These are phyloP conservation scores for Thoreauomyces humboldtii DNA, from an alignment of 192 early-diverging fungal species.

Conservation along the genomic window DNA sequence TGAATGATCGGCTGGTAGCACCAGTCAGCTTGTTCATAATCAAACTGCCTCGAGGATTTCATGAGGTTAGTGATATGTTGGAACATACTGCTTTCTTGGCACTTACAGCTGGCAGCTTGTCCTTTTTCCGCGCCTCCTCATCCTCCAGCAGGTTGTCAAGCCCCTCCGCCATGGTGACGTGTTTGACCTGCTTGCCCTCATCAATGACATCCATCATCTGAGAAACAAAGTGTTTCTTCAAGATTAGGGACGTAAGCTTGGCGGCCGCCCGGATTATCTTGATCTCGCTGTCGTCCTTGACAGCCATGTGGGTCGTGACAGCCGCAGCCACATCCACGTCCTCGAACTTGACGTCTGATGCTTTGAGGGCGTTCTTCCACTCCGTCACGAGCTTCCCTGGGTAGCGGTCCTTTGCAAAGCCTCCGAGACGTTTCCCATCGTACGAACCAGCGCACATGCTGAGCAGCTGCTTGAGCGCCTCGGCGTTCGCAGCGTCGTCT, in stretches of 20 bases:
- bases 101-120: slow-evolving; percentile 67
- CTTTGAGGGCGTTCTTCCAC: slow-evolving; percentile 69
- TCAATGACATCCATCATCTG: slow-evolving; percentile 87
- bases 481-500: slow-evolving; percentile 70
- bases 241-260: slow-evolving; percentile 66
- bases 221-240: slow-evolving; percentile 85
- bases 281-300: slow-evolving; percentile 91
- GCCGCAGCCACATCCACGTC: slow-evolving; percentile 70
- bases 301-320: slow-evolving; percentile 68
- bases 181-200: slow-evolving; percentile 79
- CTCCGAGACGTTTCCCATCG: slow-evolving; percentile 63
- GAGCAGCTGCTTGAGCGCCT: slow-evolving; percentile 56
- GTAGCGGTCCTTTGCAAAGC: slow-evolving; percentile 73
- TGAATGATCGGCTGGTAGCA: slow-evolving; percentile 93
- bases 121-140: slow-evolving; percentile 62
- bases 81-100: no score
- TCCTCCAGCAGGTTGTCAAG: slow-evolving; percentile 68
- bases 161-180: slow-evolving; percentile 73
- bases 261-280: slow-evolving; percentile 70
- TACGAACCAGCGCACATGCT: slow-evolving; percentile 37
- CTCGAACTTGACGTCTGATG: slow-evolving; percentile 48
- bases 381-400: slow-evolving; percentile 74
- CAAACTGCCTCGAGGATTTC: no score
- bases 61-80: no score
- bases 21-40: slow-evolving; percentile 78